Evolutionary conservation across 345 rosid genomes (phyloP).

Genomic region (Brassica rapa): DNA sequence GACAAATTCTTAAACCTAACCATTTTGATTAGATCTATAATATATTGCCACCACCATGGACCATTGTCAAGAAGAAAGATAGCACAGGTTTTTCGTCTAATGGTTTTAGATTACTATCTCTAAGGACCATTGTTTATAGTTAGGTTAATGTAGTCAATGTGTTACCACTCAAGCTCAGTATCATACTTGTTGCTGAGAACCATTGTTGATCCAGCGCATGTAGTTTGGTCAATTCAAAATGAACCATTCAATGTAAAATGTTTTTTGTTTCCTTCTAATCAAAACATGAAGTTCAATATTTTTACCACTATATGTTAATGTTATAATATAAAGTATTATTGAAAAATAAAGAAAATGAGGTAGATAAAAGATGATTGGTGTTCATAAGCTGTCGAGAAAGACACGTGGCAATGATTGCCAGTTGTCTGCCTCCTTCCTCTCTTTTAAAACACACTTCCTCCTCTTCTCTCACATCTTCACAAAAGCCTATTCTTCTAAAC

Average conservation of each 20-base stretch:
- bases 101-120: background rate
- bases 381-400: slow-evolving; percentile 41
- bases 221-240: background rate
- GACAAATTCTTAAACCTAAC: slow-evolving; percentile 27
- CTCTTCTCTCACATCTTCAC: slow-evolving; percentile 26
- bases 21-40: slow-evolving; percentile 9
- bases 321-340: background rate
- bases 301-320: background rate
- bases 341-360: background rate
- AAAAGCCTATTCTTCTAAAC: background rate
- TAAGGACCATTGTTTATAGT: background rate
- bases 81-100: background rate
- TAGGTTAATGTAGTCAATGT: background rate
- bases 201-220: background rate
- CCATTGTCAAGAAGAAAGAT: background rate
- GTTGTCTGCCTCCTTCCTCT: slow-evolving; percentile 21
- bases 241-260: background rate
- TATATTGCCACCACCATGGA: background rate
- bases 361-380: slow-evolving; percentile 22
- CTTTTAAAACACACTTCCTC: slow-evolving; percentile 31
- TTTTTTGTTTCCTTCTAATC: background rate
- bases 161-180: background rate
- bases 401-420: slow-evolving; percentile 45
- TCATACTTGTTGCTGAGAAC: background rate
- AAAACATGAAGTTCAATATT: background rate